Conservation (phyloP, 495 filamentous ascomycete species). For the Polyplosphaeria fusca region DNA sequence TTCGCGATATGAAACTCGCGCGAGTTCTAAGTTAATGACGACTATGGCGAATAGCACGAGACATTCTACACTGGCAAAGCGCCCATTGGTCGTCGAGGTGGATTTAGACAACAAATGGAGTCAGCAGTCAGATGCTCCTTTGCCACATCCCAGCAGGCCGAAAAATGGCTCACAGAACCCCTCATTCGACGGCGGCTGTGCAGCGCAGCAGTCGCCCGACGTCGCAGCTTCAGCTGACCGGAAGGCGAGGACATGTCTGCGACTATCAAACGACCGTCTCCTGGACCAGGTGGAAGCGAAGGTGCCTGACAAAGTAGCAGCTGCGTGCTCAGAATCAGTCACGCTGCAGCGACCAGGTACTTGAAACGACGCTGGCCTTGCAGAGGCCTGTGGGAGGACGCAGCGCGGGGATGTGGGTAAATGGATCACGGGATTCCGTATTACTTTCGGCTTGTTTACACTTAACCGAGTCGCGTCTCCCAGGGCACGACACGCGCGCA, state of each 20-base stretch:
- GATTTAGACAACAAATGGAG: too few relatives aligned
- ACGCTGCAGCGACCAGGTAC: conserved; percentile 11
- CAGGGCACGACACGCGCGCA: conserved; percentile 22
- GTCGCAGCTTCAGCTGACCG: too few relatives aligned
- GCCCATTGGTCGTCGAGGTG: too few relatives aligned
- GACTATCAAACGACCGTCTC: too few relatives aligned
- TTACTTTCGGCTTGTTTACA: conserved; percentile 30
- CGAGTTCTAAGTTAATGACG: neutral
- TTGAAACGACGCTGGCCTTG: conserved; percentile 19
- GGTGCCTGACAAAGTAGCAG: neutral
- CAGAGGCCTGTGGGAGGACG: conserved; percentile 8
- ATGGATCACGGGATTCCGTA: conserved; percentile 30
- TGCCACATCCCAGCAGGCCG: too few relatives aligned
- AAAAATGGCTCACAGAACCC: too few relatives aligned
- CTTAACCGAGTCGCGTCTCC: conserved; percentile 29
- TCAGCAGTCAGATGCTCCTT: too few relatives aligned
- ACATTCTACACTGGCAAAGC: too few relatives aligned
- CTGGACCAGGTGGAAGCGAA: too few relatives aligned
- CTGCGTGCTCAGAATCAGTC: neutral
- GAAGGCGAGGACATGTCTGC: too few relatives aligned
- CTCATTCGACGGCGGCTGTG: too few relatives aligned
- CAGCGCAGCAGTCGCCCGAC: too few relatives aligned
- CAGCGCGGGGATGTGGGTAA: neutral
- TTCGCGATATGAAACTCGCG: neutral
- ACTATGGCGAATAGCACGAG: neutral